Conservation (phyloP, 768 basidiomycete genomes). For the Filobasidium wieringae region DNA sequence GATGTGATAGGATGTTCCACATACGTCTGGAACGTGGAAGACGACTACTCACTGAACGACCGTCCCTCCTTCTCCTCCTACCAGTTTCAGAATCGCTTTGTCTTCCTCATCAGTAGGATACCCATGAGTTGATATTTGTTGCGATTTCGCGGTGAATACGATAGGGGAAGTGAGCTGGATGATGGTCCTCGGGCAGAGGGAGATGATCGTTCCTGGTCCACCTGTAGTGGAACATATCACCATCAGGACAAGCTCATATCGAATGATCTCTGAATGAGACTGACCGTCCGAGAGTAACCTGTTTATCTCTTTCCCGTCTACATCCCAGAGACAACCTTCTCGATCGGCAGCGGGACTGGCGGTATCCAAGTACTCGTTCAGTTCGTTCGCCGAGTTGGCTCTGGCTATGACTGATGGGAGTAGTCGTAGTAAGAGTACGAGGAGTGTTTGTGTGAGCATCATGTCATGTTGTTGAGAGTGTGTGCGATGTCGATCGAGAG, state of each 20-base stretch:
- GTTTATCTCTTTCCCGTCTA: conserved; percentile 34
- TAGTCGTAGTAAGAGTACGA: too few species aligned
- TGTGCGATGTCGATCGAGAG: too few species aligned
- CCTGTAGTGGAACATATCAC: conserved; percentile 10
- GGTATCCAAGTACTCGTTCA: too few species aligned
- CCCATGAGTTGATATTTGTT: conserved; percentile 41
- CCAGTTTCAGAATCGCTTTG: conserved; percentile 15
- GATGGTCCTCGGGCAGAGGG: conserved; percentile 30
- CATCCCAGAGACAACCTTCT: conserved; percentile 2
- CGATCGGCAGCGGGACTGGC: neutral
- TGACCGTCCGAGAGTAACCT: conserved; percentile 31
- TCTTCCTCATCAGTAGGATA: conserved; percentile 39
- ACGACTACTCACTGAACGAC: neutral
- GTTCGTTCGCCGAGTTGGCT: too few species aligned
- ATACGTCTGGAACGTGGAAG: too few species aligned
- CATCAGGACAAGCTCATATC: neutral
- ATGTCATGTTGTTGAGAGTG: too few species aligned
- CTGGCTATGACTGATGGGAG: too few species aligned
- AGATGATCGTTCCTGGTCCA: conserved; percentile 39
- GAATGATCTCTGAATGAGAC: neutral
- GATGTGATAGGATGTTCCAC: conserved; percentile 32
- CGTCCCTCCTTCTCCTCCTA: conserved; percentile 14
- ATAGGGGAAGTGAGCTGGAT: conserved; percentile 37
- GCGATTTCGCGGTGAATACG: conserved; percentile 38
- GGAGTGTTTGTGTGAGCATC: too few species aligned